Evolutionary conservation across 2,329 filamentous ascomycete genomes (phyloP), one percentile per base, ranked within the genome.

Genomic region (Claviceps purpurea): DNA sequence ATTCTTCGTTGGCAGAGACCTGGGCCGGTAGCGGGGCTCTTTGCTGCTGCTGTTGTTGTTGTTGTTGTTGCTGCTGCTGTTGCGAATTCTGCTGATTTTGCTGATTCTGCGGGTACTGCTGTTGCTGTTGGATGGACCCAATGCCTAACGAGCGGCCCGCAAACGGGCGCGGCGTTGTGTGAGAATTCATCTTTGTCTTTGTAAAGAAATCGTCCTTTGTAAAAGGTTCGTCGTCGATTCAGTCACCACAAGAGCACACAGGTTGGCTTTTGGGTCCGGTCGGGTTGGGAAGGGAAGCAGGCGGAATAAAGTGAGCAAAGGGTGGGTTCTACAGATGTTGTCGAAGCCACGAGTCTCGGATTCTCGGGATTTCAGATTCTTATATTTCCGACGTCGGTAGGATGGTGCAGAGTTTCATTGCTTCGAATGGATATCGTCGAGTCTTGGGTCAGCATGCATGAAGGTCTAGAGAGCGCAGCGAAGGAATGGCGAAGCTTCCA

Each of bases 141-240:
- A 59, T 62, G 34, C 60, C 64, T 55, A 68, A 56, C 49, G 67
- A 65, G 41, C 68, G 65, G 48, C 61, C 56, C 10, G 65, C 61
- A 54, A 69, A 69, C 6, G 63, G 61, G 38, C 68, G 65, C 53
- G 68, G 66, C 46, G 68, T 70, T 53, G 63, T 52, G 57, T 70
- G 68, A 30, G 65, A 55, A 55, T 69, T 70, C 67, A 70, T 69
- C 34, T 18, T 40, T 8, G 26, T 38, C 37, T 46, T n/a, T 4
- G 30, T 34, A 34, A 11, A 34, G 10, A 34, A 11, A 34, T 34
- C 3, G 30, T 34, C 3, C 10, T 34, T 34, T 10, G 34, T 13
- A 26, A 13, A 30, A 20, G 2, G 20, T 40, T 46, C 10, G 42
- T 40, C 22, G 34, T 50, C 41, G 11, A 14, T 11, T 44, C 16